Evolutionary conservation across 1,284 basidiomycete genomes (phyloP).

Genomic region (Spongiforma sp.): DNA sequence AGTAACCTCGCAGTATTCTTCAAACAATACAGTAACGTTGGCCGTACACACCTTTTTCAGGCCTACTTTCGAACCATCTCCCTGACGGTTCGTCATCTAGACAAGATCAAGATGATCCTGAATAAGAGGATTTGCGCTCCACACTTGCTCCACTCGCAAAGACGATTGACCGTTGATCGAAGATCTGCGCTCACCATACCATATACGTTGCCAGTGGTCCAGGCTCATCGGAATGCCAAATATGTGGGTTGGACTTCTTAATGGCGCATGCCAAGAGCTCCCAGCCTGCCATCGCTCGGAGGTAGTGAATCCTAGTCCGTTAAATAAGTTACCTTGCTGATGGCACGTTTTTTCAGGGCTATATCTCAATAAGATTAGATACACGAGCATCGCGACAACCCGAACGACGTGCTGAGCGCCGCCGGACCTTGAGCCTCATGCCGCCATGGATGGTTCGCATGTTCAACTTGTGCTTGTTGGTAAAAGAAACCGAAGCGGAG

Average conservation of each 20-base stretch:
- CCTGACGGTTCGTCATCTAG: not conserved
- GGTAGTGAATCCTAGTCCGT: no score
- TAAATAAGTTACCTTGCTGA: no score
- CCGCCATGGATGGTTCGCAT: not conserved
- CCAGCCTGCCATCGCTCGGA: no score
- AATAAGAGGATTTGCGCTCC: constrained; percentile 8
- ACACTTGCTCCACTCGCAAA: not conserved
- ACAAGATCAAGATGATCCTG: not conserved
- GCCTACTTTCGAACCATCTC: not conserved
- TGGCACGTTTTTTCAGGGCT: no score
- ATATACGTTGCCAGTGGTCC: not conserved
- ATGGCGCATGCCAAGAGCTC: constrained; percentile 3
- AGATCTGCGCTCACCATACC: constrained; percentile 7
- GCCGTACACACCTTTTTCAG: not conserved
- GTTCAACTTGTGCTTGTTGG: not conserved
- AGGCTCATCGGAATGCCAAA: not conserved
- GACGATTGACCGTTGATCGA: constrained; percentile 22
- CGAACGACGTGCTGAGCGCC: no score
- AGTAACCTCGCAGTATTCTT: no score
- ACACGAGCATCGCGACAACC: no score
- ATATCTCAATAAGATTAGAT: no score
- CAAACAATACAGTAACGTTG: no score
- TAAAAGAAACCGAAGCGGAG: constrained; percentile 6
- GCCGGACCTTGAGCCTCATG: not conserved
- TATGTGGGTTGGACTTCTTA: not conserved